A percentile compares a stretch with the other conserved stretches of the same genome.
Conservation (phyloP, 2,329 filamentous ascomycete species). For the Pseudogymnoascus destructans region DNA sequence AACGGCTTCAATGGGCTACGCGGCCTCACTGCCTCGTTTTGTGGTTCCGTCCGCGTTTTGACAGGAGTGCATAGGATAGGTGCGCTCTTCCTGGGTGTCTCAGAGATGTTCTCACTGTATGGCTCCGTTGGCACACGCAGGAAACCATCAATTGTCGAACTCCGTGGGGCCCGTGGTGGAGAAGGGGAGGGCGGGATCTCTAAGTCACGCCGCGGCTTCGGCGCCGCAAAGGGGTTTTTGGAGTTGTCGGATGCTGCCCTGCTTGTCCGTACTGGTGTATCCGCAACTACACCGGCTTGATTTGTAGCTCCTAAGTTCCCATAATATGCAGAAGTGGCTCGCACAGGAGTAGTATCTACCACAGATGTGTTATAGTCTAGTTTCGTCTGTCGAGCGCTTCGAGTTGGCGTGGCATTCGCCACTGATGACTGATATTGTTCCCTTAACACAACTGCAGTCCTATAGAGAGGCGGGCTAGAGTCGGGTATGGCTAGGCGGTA, state of each 20-base stretch:
- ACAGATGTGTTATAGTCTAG: not conserved
- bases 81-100: conserved; percentile 21
- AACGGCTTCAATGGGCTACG: conserved; percentile 12
- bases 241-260: not conserved
- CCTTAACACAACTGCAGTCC: not conserved
- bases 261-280: not conserved
- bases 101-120: conserved; percentile 16
- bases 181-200: not conserved
- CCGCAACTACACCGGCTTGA: not conserved
- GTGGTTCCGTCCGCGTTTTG: conserved; percentile 10
- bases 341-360: not conserved
- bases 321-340: not conserved
- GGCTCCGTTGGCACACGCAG: not conserved
- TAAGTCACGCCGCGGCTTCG: not conserved
- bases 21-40: conserved; percentile 10
- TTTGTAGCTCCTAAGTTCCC: not conserved
- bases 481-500: not conserved
- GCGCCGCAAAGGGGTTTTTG: not conserved
- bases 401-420: conserved; percentile 12
- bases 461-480: conserved; percentile 2
- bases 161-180: not conserved
- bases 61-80: conserved; percentile 8
- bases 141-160: not conserved
- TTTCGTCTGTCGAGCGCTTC: not conserved
- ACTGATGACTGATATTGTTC: conserved; percentile 11